Evolutionary conservation across 164 flowering plant species (phyloP).

Genomic region (Chimonanthus praecox): DNA sequence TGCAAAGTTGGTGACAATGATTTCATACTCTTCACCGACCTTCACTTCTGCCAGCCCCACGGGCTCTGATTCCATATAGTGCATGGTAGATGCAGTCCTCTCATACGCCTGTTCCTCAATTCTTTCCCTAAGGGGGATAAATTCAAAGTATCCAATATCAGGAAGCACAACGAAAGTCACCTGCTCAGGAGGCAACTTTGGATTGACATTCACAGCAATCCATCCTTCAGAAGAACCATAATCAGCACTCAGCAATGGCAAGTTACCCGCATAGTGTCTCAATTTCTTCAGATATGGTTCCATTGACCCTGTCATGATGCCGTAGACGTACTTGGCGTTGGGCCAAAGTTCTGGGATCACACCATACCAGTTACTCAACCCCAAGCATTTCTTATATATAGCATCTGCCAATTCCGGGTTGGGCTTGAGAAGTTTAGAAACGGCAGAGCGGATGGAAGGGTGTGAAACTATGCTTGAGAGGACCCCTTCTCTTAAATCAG

Average conservation of each 20-base stretch:
- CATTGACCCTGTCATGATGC: conserved; percentile 99
- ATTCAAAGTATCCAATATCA: conserved; percentile 82
- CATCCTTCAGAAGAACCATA: conserved; percentile 99
- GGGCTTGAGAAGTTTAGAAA: conserved; percentile 66
- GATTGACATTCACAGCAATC: conserved; percentile 86
- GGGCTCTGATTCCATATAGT: conserved; percentile 39
- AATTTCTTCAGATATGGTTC: conserved; percentile 74
- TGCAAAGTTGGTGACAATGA: conserved; percentile 72
- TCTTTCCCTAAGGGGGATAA: conserved; percentile 50
- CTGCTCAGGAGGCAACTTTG: conserved; percentile 62
- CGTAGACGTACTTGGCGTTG: conserved; percentile 71
- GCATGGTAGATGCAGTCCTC: conserved; percentile 4
- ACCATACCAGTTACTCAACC: conserved; percentile 82
- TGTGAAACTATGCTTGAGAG: conserved; percentile 46
- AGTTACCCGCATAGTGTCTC: conserved; percentile 84
- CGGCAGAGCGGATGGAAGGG: conserved; percentile 59
- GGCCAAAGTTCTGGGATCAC: conserved; percentile 80
- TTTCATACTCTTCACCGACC: conserved; percentile 82
- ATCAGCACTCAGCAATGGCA: conserved; percentile 73
- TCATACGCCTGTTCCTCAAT: conserved; percentile 15
- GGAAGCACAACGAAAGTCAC: conserved; percentile 82
- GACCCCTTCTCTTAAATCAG: conserved; percentile 56
- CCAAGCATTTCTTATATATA: conserved; percentile 40
- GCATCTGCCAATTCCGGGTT: conserved; percentile 66
- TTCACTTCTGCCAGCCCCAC: conserved; percentile 77